Conservation (phyloP, 1,139 yeast species). For the Nakaseomyces nivariensis region DNA sequence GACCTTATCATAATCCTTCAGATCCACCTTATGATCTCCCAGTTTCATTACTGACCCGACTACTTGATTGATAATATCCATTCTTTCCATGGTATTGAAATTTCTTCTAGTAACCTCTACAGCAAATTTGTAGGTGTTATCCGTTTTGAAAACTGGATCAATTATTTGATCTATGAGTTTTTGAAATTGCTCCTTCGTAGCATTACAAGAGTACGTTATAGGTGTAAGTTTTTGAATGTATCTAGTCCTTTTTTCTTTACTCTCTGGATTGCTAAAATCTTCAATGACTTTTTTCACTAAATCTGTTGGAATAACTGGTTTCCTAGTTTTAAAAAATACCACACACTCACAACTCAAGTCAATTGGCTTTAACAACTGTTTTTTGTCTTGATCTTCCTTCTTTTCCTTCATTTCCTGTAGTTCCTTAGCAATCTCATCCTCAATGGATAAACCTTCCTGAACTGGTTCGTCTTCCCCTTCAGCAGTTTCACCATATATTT, state of each 20-base stretch:
- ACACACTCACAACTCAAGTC: constrained; percentile 78
- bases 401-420: constrained; percentile 44
- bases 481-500: constrained; percentile 36
- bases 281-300: constrained; percentile 56
- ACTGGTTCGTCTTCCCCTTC: constrained; percentile 28
- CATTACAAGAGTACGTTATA: constrained; percentile 62
- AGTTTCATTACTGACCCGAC: constrained; percentile 60
- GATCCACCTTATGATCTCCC: constrained; percentile 56
- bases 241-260: constrained; percentile 44
- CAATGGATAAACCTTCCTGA: constrained; percentile 44
- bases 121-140: constrained; percentile 55
- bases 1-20: constrained; percentile 69
- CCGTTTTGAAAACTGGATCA: constrained; percentile 57
- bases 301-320: constrained; percentile 67
- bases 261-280: constrained; percentile 42
- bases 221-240: constrained; percentile 78
- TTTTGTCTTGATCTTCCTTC: constrained; percentile 27
- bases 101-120: constrained; percentile 72
- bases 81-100: constrained; percentile 61
- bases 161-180: constrained; percentile 49
- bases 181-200: constrained; percentile 56
- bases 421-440: constrained; percentile 66
- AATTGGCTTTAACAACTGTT: constrained; percentile 48
- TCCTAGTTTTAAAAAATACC: constrained; percentile 68
- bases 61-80: constrained; percentile 56